These are phyloP conservation scores for Phytopythium mirpurense DNA, from an alignment of 352 stramenopile species.

Conservation along the genomic window DNA sequence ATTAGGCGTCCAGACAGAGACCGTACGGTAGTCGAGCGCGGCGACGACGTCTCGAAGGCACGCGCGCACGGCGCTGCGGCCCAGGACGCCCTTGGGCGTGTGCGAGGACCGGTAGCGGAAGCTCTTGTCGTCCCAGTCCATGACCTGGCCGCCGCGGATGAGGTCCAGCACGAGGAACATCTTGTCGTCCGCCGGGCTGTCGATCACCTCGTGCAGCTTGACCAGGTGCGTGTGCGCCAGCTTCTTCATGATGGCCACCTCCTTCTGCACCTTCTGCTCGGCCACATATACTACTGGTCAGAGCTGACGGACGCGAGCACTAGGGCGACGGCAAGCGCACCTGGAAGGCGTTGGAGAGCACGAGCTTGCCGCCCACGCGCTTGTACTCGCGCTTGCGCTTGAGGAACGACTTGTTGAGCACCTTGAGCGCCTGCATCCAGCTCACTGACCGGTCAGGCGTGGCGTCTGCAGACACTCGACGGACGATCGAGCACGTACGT, in stretches of 20 bases:
- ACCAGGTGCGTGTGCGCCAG: conserved; percentile 63
- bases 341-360: conserved; percentile 71
- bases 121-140: conserved; percentile 78
- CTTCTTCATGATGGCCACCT: conserved; percentile 86
- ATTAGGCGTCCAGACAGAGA: too few relatives aligned
- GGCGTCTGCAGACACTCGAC: too few relatives aligned
- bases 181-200: conserved; percentile 71
- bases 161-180: conserved; percentile 82
- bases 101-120: conserved; percentile 45
- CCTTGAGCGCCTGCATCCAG: conserved; percentile 52
- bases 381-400: conserved; percentile 85
- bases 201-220: conserved; percentile 74
- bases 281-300: background rate
- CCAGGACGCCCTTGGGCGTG: conserved; percentile 21
- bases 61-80: conserved; percentile 33
- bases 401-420: conserved; percentile 84
- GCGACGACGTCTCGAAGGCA: conserved; percentile 76
- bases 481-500: conserved; percentile 42
- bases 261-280: conserved; percentile 67
- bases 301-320: too few relatives aligned
- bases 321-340: conserved; percentile 1
- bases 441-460: too few relatives aligned
- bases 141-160: conserved; percentile 74
- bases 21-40: conserved; percentile 65
- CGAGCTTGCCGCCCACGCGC: conserved; percentile 64